Base-by-base conservation (phyloP, 2,329 filamentous ascomycete species). In the Colletotrichum lupini region DNA sequence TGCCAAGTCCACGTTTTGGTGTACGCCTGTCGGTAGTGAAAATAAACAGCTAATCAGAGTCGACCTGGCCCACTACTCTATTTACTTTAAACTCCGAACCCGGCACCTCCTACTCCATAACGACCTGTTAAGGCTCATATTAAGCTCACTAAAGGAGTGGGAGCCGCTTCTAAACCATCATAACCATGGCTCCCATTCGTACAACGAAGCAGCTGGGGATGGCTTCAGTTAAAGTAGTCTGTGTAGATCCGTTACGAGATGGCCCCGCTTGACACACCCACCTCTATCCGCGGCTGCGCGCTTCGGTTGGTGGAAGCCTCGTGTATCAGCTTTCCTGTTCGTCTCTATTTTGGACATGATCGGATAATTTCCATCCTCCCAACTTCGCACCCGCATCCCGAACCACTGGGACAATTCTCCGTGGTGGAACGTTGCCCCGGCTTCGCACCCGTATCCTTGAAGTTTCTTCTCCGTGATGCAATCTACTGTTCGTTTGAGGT, bases 21-120 rank as follows among this genome's bases (percentile, higher is more conserved):
- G 35, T 58, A 52, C 46, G 46, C 30, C 46, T 1, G 19, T n/a
- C 42, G 65, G 57, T 37, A 35, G 58, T 68, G 58, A 62, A 57
- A 56, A 52, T 63, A 57, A 63, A 68, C 66, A 56, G 49, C 66
- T 42, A 68, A 68, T 57, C 58, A 68, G 49, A 42, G 58, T 26
- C 58, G 52, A 56, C 24, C 19, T 32, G 59, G 35, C 58, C 66
- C 66, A 63, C 66, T 63, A 68, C 66, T 56, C 32, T 63, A 67
- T 67, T 67, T 67, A 68, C 62, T 46, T 32, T 30, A 68, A 68
- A 68, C 67, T 64, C 67, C 52, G 59, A 68, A 26, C 46, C 32
- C 16, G 24, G 49, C 46, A 56, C 28, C 24, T 66, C 22, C 14
- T 35, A 16, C 32, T 19, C 52, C 22, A 46, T 42, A 65, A 14